These are phyloP conservation scores for Pythium angustatum DNA, from an alignment of 352 stramenopile genomes.

Conservation along the genomic window DNA sequence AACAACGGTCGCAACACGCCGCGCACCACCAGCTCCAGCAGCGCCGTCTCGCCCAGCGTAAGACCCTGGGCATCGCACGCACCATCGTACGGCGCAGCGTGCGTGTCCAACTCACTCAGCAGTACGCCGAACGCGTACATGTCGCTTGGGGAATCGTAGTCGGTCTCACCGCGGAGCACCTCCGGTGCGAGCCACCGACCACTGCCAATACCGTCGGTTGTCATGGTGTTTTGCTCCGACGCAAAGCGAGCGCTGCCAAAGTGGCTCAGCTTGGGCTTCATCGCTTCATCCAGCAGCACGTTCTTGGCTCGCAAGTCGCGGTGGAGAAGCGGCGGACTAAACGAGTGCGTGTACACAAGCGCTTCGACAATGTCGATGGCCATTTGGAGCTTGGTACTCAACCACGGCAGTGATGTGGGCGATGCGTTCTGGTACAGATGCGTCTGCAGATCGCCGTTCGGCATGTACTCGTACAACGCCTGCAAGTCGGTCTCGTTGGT, in stretches of 20 bases:
- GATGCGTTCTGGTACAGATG: constrained; percentile 34
- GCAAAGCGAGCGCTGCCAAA: constrained; percentile 45
- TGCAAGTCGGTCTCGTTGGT: constrained; percentile 50
- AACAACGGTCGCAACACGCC: constrained; percentile 49
- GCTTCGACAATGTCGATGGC: constrained; percentile 60
- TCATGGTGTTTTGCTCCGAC: constrained; percentile 43
- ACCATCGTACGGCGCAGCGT: constrained; percentile 45
- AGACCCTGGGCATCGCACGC: constrained; percentile 25
- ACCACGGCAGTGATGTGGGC: constrained; percentile 32
- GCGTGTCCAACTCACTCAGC: constrained; percentile 61
- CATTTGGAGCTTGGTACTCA: constrained; percentile 50
- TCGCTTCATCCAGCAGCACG: constrained; percentile 40
- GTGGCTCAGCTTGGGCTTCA: constrained; percentile 42
- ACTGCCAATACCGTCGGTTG: constrained; percentile 52
- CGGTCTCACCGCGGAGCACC: constrained; percentile 42
- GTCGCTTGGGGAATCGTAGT: constrained; percentile 54
- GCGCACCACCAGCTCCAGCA: constrained; percentile 52
- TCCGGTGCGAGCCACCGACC: constrained; percentile 58
- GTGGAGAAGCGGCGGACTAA: constrained; percentile 55
- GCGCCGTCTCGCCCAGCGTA: constrained; percentile 43
- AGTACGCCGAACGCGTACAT: constrained; percentile 57
- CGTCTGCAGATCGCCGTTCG: constrained; percentile 46
- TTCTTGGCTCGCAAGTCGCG: constrained; percentile 64
- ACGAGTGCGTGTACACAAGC: constrained; percentile 71
- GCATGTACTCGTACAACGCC: constrained; percentile 70